These are phyloP conservation scores for Globisporangium rhizosaccharum DNA, from an alignment of 352 stramenopile genomes.

Conservation along the genomic window DNA sequence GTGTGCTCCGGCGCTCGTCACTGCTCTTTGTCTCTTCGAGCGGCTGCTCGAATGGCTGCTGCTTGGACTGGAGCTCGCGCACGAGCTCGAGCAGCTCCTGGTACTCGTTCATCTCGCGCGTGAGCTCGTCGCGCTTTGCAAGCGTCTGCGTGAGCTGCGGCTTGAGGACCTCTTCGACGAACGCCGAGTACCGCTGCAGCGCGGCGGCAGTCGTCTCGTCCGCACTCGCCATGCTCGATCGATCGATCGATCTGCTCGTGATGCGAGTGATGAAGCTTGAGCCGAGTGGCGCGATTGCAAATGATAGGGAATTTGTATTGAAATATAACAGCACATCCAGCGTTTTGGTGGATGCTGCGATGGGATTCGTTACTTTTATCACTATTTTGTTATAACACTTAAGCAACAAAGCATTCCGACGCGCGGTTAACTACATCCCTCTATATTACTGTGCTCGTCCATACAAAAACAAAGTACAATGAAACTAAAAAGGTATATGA, in stretches of 20 bases:
- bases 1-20: background rate
- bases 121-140: slow-evolving; percentile 4
- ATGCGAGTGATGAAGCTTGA: background rate
- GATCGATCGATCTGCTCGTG: background rate
- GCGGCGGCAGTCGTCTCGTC: slow-evolving; percentile 1
- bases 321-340: background rate
- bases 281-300: background rate
- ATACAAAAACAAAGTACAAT: background rate
- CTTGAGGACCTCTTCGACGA: slow-evolving; percentile 6
- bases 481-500: background rate
- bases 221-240: background rate
- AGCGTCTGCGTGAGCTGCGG: slow-evolving; percentile 24
- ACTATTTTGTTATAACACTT: too few species aligned
- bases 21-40: slow-evolving; percentile 8
- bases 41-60: background rate
- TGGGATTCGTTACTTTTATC: too few species aligned
- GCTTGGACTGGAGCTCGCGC: slow-evolving; percentile 21
- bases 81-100: slow-evolving; percentile 43
- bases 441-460: background rate
- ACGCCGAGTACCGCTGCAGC: slow-evolving; percentile 10
- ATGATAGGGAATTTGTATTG: background rate
- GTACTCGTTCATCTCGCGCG: slow-evolving; percentile 18
- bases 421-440: background rate
- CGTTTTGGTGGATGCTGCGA: too few species aligned
- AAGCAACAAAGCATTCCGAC: background rate